Evolutionary conservation across 345 rosid genomes (phyloP).

Genomic region (Psidium guajava): DNA sequence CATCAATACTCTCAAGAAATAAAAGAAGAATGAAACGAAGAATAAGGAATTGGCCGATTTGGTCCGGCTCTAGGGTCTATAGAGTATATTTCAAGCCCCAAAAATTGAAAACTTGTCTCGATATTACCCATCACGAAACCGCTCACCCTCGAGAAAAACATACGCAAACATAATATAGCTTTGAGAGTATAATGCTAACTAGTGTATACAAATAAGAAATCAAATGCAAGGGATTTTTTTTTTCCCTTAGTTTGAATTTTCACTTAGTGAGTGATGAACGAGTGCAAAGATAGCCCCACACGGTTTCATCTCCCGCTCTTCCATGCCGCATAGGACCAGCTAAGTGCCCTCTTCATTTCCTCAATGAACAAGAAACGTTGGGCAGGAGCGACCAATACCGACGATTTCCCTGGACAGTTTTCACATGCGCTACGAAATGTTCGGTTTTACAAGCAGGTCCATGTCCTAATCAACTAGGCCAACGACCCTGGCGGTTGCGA

Average conservation of each 20-base stretch:
- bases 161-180: not conserved
- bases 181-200: not conserved
- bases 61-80: fast-evolving
- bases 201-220: not conserved
- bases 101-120: not conserved
- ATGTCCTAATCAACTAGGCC: not conserved
- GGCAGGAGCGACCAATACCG: not conserved
- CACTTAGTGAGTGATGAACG: not conserved
- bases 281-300: not conserved
- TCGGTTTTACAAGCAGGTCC: not conserved
- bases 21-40: not conserved
- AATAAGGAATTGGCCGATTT: not conserved
- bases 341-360: not conserved
- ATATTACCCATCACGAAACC: not conserved
- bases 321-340: not conserved
- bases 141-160: not conserved
- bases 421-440: not conserved
- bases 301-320: not conserved
- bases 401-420: not conserved
- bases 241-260: not conserved
- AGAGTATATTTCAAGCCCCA: not conserved
- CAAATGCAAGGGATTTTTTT: not conserved
- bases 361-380: not conserved
- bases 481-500: not conserved
- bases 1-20: not conserved